These are phyloP conservation scores for Hypoxylon crocopeplum DNA, from an alignment of 495 filamentous ascomycete genomes.

Conservation along the genomic window DNA sequence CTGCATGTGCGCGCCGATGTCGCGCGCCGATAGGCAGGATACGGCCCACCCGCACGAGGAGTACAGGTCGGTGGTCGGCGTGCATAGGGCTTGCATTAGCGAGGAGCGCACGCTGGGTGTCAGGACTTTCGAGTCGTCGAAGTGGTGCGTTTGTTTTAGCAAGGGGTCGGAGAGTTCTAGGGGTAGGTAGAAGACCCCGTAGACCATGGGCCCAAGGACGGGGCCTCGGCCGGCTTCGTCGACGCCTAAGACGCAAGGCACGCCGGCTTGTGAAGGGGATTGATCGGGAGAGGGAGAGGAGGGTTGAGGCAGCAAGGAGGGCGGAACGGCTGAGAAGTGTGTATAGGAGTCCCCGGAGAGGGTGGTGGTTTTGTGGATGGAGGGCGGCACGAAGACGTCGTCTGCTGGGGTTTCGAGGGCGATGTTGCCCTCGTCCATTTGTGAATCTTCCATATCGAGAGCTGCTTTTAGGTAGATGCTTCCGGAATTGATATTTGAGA, in stretches of 20 bases:
- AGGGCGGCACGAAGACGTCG: slow-evolving; percentile 79
- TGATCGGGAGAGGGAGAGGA: slow-evolving; percentile 37
- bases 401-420: slow-evolving; percentile 62
- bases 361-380: slow-evolving; percentile 66
- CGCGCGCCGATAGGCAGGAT: slow-evolving; percentile 79
- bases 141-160: slow-evolving; percentile 77
- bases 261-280: slow-evolving; percentile 18
- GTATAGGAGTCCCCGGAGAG: slow-evolving; percentile 79
- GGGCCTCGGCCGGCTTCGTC: slow-evolving; percentile 97
- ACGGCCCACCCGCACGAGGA: slow-evolving; percentile 81
- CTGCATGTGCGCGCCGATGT: slow-evolving; percentile 84
- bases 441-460: slow-evolving; percentile 53
- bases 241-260: slow-evolving; percentile 70
- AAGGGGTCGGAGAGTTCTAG: slow-evolving; percentile 69
- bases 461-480: background rate
- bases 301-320: slow-evolving; percentile 54
- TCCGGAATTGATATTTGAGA: background rate
- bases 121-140: slow-evolving; percentile 91
- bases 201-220: slow-evolving; percentile 97
- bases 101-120: slow-evolving; percentile 73
- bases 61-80: slow-evolving; percentile 66
- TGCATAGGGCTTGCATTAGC: slow-evolving; percentile 79
- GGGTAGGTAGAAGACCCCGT: slow-evolving; percentile 88
- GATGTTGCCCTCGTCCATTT: slow-evolving; percentile 52
- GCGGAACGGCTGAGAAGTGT: slow-evolving; percentile 78